Conservation (phyloP, 1,284 basidiomycete genomes). For the Malassezia furfur region DNA sequence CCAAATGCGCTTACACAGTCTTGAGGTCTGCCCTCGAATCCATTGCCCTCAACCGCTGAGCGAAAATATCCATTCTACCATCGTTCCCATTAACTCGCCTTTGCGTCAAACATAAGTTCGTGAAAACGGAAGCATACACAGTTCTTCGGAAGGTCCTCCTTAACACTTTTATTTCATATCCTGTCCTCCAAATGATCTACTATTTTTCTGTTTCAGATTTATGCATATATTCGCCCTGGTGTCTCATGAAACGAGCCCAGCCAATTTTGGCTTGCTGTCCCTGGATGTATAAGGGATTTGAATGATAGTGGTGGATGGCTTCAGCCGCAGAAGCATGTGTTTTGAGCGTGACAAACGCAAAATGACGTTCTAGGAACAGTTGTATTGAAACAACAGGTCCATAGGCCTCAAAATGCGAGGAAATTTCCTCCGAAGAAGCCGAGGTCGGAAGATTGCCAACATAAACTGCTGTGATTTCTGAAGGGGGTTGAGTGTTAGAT, state of each 20-base stretch:
- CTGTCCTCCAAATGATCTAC: too few species aligned
- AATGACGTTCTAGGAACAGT: conserved; percentile 4
- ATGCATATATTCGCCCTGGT: too few species aligned
- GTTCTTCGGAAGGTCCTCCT: too few species aligned
- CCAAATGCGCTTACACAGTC: neutral
- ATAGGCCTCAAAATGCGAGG: conserved; percentile 90
- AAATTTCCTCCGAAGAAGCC: conserved; percentile 85
- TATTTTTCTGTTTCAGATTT: too few species aligned
- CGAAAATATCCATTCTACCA: too few species aligned
- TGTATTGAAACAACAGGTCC: conserved; percentile 61
- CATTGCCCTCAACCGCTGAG: neutral
- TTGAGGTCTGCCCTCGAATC: neutral
- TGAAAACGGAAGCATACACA: too few species aligned
- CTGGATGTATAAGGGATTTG: neutral
- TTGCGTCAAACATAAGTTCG: too few species aligned
- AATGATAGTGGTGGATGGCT: neutral
- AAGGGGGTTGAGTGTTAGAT: conserved; percentile 70
- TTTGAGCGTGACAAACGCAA: conserved; percentile 13
- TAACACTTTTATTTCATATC: too few species aligned
- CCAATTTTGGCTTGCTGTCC: conserved; percentile 3
- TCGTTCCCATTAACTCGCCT: too few species aligned
- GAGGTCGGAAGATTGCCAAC: conserved; percentile 95
- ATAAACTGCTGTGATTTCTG: conserved; percentile 86
- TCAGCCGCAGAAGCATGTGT: neutral
- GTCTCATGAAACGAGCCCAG: conserved; percentile 5